Evolutionary conservation across 1,284 basidiomycete genomes (phyloP).

Genomic region (Leucoagaricus sp.): DNA sequence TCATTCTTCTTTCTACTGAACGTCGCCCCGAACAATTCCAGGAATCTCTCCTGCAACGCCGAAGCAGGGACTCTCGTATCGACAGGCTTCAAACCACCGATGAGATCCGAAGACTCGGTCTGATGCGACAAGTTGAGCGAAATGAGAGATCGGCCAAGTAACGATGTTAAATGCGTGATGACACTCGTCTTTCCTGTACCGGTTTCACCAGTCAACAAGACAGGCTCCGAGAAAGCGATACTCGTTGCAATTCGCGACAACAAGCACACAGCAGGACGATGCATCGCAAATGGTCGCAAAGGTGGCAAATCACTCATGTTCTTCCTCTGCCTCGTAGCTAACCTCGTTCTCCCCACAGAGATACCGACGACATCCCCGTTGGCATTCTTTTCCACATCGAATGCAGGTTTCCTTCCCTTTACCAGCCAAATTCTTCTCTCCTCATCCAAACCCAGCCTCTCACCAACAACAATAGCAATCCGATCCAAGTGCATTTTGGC

Average conservation of each 20-base stretch:
- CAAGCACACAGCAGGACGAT: slow-evolving; percentile 81
- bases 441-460: slow-evolving; percentile 61
- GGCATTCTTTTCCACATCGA: slow-evolving; percentile 66
- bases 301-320: slow-evolving; percentile 30
- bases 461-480: slow-evolving; percentile 57
- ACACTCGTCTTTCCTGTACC: slow-evolving; percentile 98
- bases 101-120: slow-evolving; percentile 92
- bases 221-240: slow-evolving; percentile 77
- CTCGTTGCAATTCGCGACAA: slow-evolving; percentile 84
- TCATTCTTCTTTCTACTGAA: slow-evolving; percentile 93
- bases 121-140: slow-evolving; percentile 97
- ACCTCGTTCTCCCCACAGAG: slow-evolving; percentile 55
- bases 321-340: slow-evolving; percentile 46
- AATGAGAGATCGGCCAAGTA: slow-evolving; percentile 79
- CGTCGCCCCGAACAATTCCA: slow-evolving; percentile 83
- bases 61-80: slow-evolving; percentile 83
- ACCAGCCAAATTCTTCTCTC: slow-evolving; percentile 41
- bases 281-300: slow-evolving; percentile 83
- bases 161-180: slow-evolving; percentile 84
- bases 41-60: slow-evolving; percentile 76
- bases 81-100: slow-evolving; percentile 96
- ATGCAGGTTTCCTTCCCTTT: slow-evolving; percentile 63
- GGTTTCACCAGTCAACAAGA: slow-evolving; percentile 95
- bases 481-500: slow-evolving; percentile 52
- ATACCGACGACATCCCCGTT: slow-evolving; percentile 62